These are phyloP conservation scores for Fusarium virguliforme DNA, from an alignment of 2,329 filamentous ascomycete species.

Conservation along the genomic window DNA sequence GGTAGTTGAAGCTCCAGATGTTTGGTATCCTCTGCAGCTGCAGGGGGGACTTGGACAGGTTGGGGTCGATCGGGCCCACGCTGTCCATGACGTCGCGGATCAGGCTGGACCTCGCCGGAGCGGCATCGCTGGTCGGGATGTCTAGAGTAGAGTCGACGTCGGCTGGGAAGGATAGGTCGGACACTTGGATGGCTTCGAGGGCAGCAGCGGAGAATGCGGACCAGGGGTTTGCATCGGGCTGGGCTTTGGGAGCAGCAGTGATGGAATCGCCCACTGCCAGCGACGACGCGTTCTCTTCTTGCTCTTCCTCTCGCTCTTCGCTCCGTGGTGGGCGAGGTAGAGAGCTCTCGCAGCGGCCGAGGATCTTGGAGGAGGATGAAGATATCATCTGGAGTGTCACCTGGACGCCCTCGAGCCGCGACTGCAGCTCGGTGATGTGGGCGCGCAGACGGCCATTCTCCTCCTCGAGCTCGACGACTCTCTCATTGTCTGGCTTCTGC, in stretches of 20 bases:
- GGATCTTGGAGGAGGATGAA: slow-evolving; percentile 3
- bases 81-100: neutral
- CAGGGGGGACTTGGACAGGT: neutral
- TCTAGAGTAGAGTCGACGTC: neutral
- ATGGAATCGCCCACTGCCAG: neutral
- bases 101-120: neutral
- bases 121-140: neutral
- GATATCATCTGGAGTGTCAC: slow-evolving; percentile 8
- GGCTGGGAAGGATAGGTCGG: neutral
- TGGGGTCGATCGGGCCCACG: neutral
- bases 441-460: slow-evolving; percentile 1
- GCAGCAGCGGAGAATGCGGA: neutral
- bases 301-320: neutral
- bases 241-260: neutral
- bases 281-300: neutral
- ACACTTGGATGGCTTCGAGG: neutral
- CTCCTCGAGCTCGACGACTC: neutral
- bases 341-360: neutral
- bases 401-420: neutral
- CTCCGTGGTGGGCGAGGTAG: neutral
- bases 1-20: slow-evolving; percentile 4
- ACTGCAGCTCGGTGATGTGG: slow-evolving; percentile 11
- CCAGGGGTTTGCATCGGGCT: neutral
- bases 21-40: neutral
- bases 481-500: slow-evolving; percentile 6